Conservation (phyloP, 768 basidiomycete genomes). For the Amanita inopinata region DNA sequence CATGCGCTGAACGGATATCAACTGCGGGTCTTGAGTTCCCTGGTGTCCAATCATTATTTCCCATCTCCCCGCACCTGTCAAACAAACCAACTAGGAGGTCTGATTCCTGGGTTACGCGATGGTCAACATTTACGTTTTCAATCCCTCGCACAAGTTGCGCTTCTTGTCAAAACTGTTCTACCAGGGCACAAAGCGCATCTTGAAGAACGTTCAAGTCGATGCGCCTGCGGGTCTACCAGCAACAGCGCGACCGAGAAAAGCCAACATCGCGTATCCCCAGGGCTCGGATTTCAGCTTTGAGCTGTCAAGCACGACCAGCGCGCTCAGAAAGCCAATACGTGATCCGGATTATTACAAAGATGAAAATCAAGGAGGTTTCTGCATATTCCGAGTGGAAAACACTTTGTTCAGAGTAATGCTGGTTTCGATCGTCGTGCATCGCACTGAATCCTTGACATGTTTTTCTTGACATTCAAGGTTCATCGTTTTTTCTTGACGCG, state of each 20-base stretch:
- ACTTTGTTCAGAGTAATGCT: constrained; percentile 51
- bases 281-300: constrained; percentile 7
- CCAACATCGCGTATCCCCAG: constrained; percentile 11
- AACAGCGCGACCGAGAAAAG: constrained; percentile 11
- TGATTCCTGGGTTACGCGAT: constrained; percentile 14
- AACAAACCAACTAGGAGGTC: constrained; percentile 6
- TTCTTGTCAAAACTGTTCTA: constrained; percentile 22
- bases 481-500: constrained; percentile 32
- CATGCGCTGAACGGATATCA: constrained; percentile 7
- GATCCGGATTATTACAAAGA: constrained; percentile 26
- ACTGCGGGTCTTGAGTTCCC: neutral
- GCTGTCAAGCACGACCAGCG: constrained; percentile 6
- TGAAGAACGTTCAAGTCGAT: constrained; percentile 12
- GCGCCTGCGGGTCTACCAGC: constrained; percentile 9
- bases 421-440: too few relatives aligned
- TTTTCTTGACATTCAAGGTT: constrained; percentile 22
- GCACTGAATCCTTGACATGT: neutral
- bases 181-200: constrained; percentile 23
- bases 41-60: constrained; percentile 1
- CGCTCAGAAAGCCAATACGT: constrained; percentile 14
- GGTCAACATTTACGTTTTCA: constrained; percentile 29
- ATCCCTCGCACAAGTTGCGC: constrained; percentile 27
- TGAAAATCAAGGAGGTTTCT: constrained; percentile 37
- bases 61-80: neutral
- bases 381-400: constrained; percentile 49